Conservation (phyloP, 768 basidiomycete species). For the Boletus barrowsii region DNA sequence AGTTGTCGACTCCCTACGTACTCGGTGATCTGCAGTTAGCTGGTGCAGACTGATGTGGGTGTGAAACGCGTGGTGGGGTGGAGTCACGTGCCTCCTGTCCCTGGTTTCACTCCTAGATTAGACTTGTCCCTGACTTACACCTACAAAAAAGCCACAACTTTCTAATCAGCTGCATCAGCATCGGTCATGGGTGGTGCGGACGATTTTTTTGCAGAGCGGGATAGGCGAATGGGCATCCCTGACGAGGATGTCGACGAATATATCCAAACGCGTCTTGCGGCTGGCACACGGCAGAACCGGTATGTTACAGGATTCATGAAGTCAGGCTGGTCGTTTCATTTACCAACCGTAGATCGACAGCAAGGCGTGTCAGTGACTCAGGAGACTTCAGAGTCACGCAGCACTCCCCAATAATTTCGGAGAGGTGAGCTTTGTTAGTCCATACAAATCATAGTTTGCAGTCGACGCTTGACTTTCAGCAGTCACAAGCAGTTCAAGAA, state of each 20-base stretch:
- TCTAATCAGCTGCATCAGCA: neutral
- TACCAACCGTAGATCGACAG: conserved; percentile 7
- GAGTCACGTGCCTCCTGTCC: conserved; percentile 13
- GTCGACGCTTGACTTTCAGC: neutral
- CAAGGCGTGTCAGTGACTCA: neutral
- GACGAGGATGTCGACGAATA: conserved; percentile 53
- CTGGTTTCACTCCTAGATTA: neutral
- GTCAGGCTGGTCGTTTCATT: conserved; percentile 1
- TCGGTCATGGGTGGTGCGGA: conserved; percentile 35
- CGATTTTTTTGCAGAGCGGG: conserved; percentile 53
- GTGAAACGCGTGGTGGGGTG: neutral
- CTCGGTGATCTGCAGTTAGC: no score
- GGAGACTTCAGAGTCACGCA: neutral
- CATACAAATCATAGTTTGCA: neutral
- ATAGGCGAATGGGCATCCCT: conserved; percentile 49
- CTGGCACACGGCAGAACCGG: conserved; percentile 10
- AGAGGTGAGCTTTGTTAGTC: conserved; percentile 9
- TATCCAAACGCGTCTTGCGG: conserved; percentile 31
- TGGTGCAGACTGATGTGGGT: no score
- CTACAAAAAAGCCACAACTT: neutral
- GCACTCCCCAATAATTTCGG: neutral
- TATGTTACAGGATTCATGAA: conserved; percentile 5
- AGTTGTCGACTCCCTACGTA: no score
- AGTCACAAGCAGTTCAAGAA: conserved; percentile 8
- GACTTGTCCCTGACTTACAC: conserved; percentile 3